Evolutionary conservation across 495 filamentous ascomycete genomes (phyloP).

Genomic region (Neurospora cerealis): DNA sequence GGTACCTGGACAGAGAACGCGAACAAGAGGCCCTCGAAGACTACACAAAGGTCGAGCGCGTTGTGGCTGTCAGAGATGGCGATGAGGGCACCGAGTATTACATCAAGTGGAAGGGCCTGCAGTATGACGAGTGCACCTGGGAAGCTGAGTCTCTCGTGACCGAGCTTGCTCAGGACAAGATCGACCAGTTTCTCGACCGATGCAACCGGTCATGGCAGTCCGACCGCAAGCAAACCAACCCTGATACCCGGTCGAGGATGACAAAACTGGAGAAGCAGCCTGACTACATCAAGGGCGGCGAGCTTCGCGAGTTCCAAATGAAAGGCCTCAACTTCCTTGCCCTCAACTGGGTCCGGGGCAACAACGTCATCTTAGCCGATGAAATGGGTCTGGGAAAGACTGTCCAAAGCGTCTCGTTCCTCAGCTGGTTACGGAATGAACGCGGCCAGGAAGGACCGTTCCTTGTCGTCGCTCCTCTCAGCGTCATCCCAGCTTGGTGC

Average conservation of each 20-base stretch:
- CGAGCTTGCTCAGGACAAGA: conserved; percentile 68
- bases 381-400: conserved; percentile 99
- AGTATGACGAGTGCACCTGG: conserved; percentile 92
- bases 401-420: conserved; percentile 91
- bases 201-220: conserved; percentile 65
- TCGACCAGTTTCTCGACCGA: conserved; percentile 83
- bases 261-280: conserved; percentile 67
- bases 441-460: conserved; percentile 87
- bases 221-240: conserved; percentile 62
- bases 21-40: conserved; percentile 75
- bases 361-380: conserved; percentile 93
- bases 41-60: conserved; percentile 81
- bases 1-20: conserved; percentile 78
- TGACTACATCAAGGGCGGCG: conserved; percentile 71
- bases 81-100: conserved; percentile 75
- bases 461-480: conserved; percentile 87
- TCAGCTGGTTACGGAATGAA: conserved; percentile 95
- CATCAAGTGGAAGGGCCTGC: conserved; percentile 86
- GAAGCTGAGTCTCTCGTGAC: conserved; percentile 67
- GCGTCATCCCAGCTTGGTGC: conserved; percentile 94
- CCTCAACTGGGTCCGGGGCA: conserved; percentile 82
- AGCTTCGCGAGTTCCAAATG: conserved; percentile 88
- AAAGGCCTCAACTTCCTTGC: conserved; percentile 90
- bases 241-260: conserved; percentile 62
- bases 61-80: conserved; percentile 69